Percentiles rank a stretch among this genome's conserved stretches.
phyloP scores from a whole-genome alignment of 768 basidiomycete genomes.

The Rhodotorula babjevae region DNA sequence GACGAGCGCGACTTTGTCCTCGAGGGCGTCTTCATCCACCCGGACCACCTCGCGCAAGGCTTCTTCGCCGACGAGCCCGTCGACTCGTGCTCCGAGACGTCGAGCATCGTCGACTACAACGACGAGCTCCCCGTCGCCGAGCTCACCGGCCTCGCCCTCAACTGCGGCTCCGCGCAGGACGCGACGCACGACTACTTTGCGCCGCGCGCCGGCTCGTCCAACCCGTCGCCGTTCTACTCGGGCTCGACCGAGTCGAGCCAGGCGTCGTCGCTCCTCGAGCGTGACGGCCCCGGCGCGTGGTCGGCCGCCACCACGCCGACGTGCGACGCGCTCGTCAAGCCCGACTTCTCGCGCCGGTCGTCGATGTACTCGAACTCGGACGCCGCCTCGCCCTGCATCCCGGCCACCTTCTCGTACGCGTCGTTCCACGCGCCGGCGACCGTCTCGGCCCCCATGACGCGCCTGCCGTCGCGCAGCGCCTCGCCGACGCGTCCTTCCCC shows the following conservation, averaged over 20 bases:
- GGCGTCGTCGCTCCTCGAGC: conserved; percentile 3
- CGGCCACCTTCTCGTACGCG: conserved; percentile 28
- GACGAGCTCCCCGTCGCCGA: not conserved
- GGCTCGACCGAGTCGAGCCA: conserved; percentile 7
- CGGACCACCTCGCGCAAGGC: conserved; percentile 24
- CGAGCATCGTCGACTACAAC: conserved; percentile 24
- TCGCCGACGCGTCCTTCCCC: conserved; percentile 21
- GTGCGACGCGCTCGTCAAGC: not conserved
- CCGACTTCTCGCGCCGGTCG: conserved; percentile 19
- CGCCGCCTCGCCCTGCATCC: conserved; percentile 5
- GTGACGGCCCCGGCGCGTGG: not conserved
- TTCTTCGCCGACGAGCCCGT: conserved; percentile 23
- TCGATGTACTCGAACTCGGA: conserved; percentile 9
- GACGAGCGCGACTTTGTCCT: conserved; percentile 1
- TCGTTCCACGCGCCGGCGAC: conserved; percentile 1
- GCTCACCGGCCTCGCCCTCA: conserved; percentile 10
- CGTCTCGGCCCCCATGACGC: not conserved
- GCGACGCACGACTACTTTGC: conserved; percentile 23
- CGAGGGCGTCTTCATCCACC: conserved; percentile 29
- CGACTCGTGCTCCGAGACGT: conserved; percentile 13
- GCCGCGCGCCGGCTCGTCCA: conserved; percentile 10
- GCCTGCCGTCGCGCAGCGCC: conserved; percentile 3
- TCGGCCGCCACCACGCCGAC: conserved; percentile 27
- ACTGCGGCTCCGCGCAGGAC: conserved; percentile 12
- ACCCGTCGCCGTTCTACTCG: conserved; percentile 22